These are phyloP conservation scores for Fagopyrum tataricum DNA, from an alignment of 148 eudicot genomes.

Conservation along the genomic window DNA sequence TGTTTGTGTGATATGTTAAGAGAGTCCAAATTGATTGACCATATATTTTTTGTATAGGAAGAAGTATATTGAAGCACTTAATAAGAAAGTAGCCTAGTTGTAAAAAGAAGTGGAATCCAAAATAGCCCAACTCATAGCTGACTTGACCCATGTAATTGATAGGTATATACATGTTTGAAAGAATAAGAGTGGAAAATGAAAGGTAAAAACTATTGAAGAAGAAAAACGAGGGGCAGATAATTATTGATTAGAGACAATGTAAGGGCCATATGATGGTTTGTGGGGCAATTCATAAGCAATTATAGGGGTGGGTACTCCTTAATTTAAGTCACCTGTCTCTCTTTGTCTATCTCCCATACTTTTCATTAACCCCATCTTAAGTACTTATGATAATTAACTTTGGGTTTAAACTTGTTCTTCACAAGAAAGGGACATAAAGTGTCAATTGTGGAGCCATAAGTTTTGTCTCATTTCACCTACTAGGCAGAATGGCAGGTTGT, in stretches of 20 bases:
- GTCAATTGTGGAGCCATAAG: slow-evolving; percentile 4
- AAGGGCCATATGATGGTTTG: slow-evolving; percentile 11
- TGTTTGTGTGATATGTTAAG: too few relatives aligned
- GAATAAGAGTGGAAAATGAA: slow-evolving; percentile 3
- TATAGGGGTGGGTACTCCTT: slow-evolving; percentile 10
- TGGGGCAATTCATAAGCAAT: slow-evolving; percentile 8
- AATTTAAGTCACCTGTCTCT: slow-evolving; percentile 11
- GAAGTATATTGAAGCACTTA: too few relatives aligned
- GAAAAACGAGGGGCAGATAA: neutral
- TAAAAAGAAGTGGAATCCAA: neutral
- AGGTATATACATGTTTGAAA: too few relatives aligned
- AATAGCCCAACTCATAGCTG: neutral
- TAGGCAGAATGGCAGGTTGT: neutral
- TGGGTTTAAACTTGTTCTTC: neutral
- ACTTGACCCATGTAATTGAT: neutral
- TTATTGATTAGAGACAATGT: slow-evolving; percentile 14
- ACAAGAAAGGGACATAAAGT: slow-evolving; percentile 1
- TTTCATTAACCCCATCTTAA: neutral
- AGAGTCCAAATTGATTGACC: too few relatives aligned
- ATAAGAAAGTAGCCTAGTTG: too few relatives aligned
- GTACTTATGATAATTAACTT: neutral
- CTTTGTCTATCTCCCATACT: slow-evolving; percentile 6
- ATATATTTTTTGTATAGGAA: too few relatives aligned
- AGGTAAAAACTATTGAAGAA: neutral
- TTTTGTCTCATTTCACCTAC: slow-evolving; percentile 10